Base-by-base conservation (phyloP, 441 rosid genomes). In the Aleurites moluccanus region DNA sequence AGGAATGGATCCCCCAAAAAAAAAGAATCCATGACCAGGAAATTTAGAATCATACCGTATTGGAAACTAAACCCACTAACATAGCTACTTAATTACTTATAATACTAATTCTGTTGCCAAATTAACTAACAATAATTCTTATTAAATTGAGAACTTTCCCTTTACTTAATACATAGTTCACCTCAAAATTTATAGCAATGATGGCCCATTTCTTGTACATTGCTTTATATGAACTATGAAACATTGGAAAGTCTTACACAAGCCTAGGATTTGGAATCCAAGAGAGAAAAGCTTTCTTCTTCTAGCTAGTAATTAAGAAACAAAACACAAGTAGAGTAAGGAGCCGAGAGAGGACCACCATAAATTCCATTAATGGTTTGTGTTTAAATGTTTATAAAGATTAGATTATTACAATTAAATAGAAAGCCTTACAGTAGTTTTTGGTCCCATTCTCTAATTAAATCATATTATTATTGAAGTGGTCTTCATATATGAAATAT, bases 181-280 rank as follows among this genome's bases (percentile, higher is more conserved):
- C 21, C 55, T 50, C 21, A 15, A 38, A 38, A 5, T 38, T 38
- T 38, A 38, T 38, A 38, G 40, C 40, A 38, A 38, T 38, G 7
- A 38, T 38, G 1, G 40, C 16, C 55, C 4, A 50, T 2, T 50
- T 18, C 55, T 50, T 18, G n/a, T 3, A 18, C 2, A 50, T 1
- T 16, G 55, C n/a, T 6, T n/a, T 55, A 55, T 45, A 45, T 45
- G 49, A 6, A 53, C 15, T 53, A n/a, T 50, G n/a, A 20, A 68
- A 8, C 14, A 21, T 4, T 1, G 44, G 6, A 59, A 60, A 25
- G 3, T 28, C 38, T 60, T 8, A 14, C 38, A 11, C 13, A 53
- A 25, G n/a, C 73, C 33, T 70, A 35, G 64, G 50, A 70, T 55
- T 35, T 70, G 73, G 73, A 35, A 70, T 70, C 73, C 73, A 23